phyloP scores from a whole-genome alignment of 768 basidiomycete genomes.

The Pilatotrama ljubarskyi region DNA sequence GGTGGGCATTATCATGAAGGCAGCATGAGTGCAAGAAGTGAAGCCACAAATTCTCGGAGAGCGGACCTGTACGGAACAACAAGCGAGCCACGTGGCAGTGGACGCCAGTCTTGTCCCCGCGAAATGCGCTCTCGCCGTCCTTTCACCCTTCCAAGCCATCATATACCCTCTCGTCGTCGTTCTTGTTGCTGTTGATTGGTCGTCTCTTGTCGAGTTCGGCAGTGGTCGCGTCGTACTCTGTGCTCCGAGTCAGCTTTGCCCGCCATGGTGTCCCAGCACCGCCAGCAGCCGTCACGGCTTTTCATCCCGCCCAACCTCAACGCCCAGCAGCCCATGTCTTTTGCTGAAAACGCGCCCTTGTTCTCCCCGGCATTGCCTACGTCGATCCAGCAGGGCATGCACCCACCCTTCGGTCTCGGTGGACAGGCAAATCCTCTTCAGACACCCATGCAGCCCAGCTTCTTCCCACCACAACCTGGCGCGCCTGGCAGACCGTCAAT shows the following conservation, averaged over 20 bases:
- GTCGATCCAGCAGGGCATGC: constrained; percentile 56
- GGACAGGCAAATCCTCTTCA: constrained; percentile 47
- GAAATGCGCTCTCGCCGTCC: too few relatives aligned
- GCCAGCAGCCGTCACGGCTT: constrained; percentile 54
- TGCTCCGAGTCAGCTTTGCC: neutral
- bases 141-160: constrained; percentile 5
- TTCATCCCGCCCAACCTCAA: constrained; percentile 54
- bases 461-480: constrained; percentile 52
- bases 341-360: constrained; percentile 46
- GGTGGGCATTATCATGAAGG: too few relatives aligned
- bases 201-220: neutral
- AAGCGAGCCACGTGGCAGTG: too few relatives aligned
- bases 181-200: neutral
- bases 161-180: constrained; percentile 6
- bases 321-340: constrained; percentile 55
- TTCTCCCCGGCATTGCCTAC: constrained; percentile 70
- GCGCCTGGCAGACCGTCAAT: constrained; percentile 51
- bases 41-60: too few relatives aligned
- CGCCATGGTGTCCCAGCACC: constrained; percentile 31
- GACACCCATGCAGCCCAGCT: constrained; percentile 69
- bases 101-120: too few relatives aligned
- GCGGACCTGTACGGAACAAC: too few relatives aligned
- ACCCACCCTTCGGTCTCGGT: constrained; percentile 46
- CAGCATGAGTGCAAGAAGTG: too few relatives aligned
- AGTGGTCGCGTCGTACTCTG: neutral